Base-by-base conservation (phyloP, 192 early-diverging fungal species). In the Haplosporangium gracile region DNA sequence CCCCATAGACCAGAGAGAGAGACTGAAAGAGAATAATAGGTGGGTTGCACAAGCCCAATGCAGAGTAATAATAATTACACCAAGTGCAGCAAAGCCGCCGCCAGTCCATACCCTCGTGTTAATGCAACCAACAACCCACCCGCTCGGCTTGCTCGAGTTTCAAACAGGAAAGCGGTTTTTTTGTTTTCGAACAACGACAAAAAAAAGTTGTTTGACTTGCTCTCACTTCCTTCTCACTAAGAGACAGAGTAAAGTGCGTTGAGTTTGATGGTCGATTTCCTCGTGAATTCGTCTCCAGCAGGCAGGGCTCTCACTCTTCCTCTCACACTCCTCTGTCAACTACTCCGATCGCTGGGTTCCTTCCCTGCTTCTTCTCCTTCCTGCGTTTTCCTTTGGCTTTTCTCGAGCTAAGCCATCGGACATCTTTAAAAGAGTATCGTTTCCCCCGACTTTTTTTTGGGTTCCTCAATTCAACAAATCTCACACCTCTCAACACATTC, bases 131-230 rank as follows among this genome's bases (percentile, higher is more conserved):
- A 51, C 20, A 51, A 16, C 26, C 32, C 20, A 20, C 36, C 69
- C 70, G 40, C 40, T 71, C 70, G 40, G 34, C 40, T 42, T 70
- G 18, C 68, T 24, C 18, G n/a, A 71, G 20, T 40, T 71, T 39
- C 60, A 65, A 65, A 65, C 60, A 65, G 32, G 60, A 65, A 65
- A 65, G 60, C 60, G 60, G 60, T 65, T 65, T 63, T 57, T 29
- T 32, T 26, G 6, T 57, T n/a, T n/a, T 22, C 8, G 42, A 43
- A 43, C 42, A 43, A 43, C 42, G 42, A 43, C 42, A 43, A 24
- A 7, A n/a, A n/a, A 57, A 57, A 29, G 26, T 63, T 63, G 57
- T 63, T 63, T 63, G n/a, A n/a, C 6, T 63, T 29, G 57, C 3
- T 55, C 26, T 65, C 60, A 36, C 36, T 24, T 65, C 29, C 20